A percentile compares a stretch with the other conserved stretches of the same genome.
phyloP scores from a whole-genome alignment of 345 rosid species.

The Rhizophora mangle region DNA sequence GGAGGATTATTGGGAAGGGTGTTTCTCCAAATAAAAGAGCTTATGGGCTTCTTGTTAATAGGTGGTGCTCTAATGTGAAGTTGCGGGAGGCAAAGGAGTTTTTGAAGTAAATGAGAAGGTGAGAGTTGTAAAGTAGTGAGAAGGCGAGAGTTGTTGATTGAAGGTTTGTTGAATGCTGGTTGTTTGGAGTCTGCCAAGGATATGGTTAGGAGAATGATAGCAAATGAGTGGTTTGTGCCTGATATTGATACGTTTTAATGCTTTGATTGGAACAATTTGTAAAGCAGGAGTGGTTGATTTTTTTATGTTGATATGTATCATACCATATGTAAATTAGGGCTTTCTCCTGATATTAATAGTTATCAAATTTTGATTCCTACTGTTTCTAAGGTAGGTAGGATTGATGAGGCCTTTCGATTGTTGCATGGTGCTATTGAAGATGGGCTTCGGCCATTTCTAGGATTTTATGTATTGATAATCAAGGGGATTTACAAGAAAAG shows the following conservation, averaged over 20 bases:
- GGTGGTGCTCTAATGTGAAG: constrained; percentile 83
- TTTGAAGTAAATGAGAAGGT: constrained; percentile 84
- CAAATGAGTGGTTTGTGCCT: constrained; percentile 62
- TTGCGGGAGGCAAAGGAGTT: constrained; percentile 77
- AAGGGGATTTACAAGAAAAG: constrained; percentile 74
- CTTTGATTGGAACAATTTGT: constrained; percentile 54
- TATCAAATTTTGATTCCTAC: constrained; percentile 80
- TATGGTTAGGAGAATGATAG: constrained; percentile 70
- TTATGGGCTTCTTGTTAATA: constrained; percentile 60
- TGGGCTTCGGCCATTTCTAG: constrained; percentile 83
- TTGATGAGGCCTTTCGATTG: constrained; percentile 71
- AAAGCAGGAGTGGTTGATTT: constrained; percentile 68
- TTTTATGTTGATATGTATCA: constrained; percentile 69
- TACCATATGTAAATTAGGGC: constrained; percentile 60
- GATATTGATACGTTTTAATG: constrained; percentile 62
- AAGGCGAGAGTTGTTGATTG: constrained; percentile 80
- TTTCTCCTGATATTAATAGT: constrained; percentile 57
- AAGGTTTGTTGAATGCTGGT: constrained; percentile 76
- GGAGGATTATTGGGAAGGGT: constrained; percentile 80
- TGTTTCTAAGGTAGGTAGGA: constrained; percentile 71
- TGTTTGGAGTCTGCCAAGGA: constrained; percentile 76
- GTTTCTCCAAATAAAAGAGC: constrained; percentile 60
- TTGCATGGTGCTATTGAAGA: constrained; percentile 66
- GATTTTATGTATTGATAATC: constrained; percentile 81
- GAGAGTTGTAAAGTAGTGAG: constrained; percentile 69